Base-by-base conservation (phyloP, 192 early-diverging fungal genomes). In the Pilobolus umbonatus region DNA sequence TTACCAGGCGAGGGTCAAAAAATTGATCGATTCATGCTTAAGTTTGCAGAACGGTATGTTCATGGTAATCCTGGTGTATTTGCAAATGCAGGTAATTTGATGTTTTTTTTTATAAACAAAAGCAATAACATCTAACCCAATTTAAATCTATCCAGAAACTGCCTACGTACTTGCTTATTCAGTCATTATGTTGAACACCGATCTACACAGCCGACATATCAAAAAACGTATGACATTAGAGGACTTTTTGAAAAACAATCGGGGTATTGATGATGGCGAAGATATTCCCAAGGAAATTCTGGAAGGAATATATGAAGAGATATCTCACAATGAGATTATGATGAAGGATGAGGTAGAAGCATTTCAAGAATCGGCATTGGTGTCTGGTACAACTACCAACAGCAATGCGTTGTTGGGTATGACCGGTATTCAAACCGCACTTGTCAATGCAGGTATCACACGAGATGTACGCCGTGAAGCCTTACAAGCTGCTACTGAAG, bases 21-120 rank as follows among this genome's bases (percentile, higher is more conserved):
- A 77, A 97, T 97, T 64, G 94, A 97, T 74, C 78, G 94, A 32
- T 95, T 93, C 62, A 97, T 97, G 94, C 79, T 97, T 14, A 97
- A 97, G 73, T 97, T 95, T 77, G 94, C 94, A 30, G 93, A 95
- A 70, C 81, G 92, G 25, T 97, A 88, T 59, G 65, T 93, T 10
- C 84, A 88, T 63, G 88, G 85, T 44, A 94, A 97, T 56, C 88
- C 91, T 1, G 69, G 70, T 3, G 72, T 74, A 0, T 97, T 97
- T 75, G 85, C 86, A 48, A 94, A 90, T 58, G 93, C 94, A 14
- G 79, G 76, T 78, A 54, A 43, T 28, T 3, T 60, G 40, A 15
- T 47, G 12, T n/a, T n/a, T n/a, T n/a, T n/a, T n/a, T n/a, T n/a
- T n/a, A n/a, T n/a, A 6, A 32, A 28, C 48, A 32, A n/a, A 28